Percentiles rank a stretch among this genome's conserved stretches.
Evolutionary conservation across 129 eudicot species (phyloP).

Genomic region (Arctium minus): DNA sequence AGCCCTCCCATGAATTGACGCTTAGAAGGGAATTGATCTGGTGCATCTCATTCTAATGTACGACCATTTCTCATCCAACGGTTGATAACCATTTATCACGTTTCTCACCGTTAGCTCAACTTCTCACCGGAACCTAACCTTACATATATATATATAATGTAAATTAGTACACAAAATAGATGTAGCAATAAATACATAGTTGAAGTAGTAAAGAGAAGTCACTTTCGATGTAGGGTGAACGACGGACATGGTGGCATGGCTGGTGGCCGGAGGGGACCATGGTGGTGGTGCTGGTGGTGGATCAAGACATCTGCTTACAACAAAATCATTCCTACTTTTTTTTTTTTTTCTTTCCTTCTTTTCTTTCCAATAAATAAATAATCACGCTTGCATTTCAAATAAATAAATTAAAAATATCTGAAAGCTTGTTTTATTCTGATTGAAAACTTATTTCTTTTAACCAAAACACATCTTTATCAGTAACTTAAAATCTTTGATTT

Average conservation of each 20-base stretch:
- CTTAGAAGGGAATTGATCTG: too few relatives aligned
- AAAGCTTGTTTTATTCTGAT: neutral
- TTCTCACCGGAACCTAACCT: too few relatives aligned
- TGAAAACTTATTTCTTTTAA: too few relatives aligned
- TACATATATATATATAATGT: neutral
- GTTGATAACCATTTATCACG: too few relatives aligned
- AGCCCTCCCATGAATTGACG: too few relatives aligned
- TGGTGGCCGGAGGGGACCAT: conserved; percentile 34
- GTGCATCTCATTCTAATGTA: too few relatives aligned
- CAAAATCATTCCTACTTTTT: neutral
- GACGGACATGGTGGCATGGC: conserved; percentile 24
- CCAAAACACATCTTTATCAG: too few relatives aligned
- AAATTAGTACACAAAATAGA: neutral
- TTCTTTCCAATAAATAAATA: neutral
- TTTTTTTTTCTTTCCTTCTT: too few relatives aligned
- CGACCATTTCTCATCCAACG: too few relatives aligned
- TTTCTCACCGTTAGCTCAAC: too few relatives aligned
- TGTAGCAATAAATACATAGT: conserved; percentile 7
- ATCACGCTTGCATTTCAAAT: neutral
- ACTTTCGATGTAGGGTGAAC: conserved; percentile 18
- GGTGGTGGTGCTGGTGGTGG: conserved; percentile 1
- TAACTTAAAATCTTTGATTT: too few relatives aligned
- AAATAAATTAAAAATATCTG: neutral
- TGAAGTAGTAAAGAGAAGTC: conserved; percentile 21
- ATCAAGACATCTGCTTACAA: conserved; percentile 11